Evolutionary conservation across 257 asterid species (phyloP), one percentile per base, ranked within the genome.

Genomic region (Mentha longifolia): DNA sequence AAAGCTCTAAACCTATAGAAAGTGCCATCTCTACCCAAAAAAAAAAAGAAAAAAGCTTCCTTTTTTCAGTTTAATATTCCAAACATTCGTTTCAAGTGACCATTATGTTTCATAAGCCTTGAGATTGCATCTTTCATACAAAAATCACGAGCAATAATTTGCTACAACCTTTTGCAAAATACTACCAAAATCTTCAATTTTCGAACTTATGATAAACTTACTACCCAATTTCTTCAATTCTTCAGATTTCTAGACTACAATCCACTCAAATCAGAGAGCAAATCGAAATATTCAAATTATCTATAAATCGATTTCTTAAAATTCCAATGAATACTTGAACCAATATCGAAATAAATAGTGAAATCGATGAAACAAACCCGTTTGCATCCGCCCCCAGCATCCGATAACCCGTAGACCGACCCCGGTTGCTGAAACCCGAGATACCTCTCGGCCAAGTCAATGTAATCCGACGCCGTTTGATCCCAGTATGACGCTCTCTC

Each of bases 401-500:
- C 99, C 17, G 94, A 77, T 68, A 89, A 88, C 50, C 86, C 91
- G 74, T 94, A 94, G 73, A 80, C 83, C 35, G 97, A 91, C n/a
- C 93, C 92, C 14, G 93, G 85, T 66, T 91, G 99, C 58, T 91
- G 96, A 82, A 88, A 82, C 47, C 94, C 97, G 60, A 94, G 82
- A 68, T 91, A 87, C 45, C 79, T 88, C 87, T 89, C 97, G 55
- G 87, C 92, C 78, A 89, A 79, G 57, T 88, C 88, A 43, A 89
- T 68, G 79, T 94, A 91, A 66, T 91, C 93, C 68, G 84, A 62
- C 75, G 79, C 89, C 74, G 88, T 85, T 75, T 85, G 96, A 73
- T 94, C 98, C 99, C 99, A 94, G n/a, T 81, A 81, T 10, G 88
- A 82, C 19, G 99, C 97, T 70, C 99, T 86, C 80, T 91, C 97